phyloP scores from a whole-genome alignment of 2,329 filamentous ascomycete genomes.

The Hypoxylon sp. region DNA sequence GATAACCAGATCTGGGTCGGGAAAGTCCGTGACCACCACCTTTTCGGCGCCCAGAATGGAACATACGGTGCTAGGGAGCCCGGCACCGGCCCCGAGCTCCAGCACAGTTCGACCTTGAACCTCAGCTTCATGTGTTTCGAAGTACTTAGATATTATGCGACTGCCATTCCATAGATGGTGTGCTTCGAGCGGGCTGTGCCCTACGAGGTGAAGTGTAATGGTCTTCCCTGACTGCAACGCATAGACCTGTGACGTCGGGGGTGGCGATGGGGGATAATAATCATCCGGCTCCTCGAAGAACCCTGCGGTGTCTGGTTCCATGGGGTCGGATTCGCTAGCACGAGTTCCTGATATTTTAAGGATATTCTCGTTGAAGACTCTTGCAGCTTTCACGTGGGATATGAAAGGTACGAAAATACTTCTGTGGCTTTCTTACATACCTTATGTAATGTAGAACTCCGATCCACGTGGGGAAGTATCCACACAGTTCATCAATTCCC shows the following conservation, averaged over 20 bases:
- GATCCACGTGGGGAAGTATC: not conserved
- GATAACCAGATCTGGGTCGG: conserved; percentile 84
- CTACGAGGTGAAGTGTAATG: conserved; percentile 83
- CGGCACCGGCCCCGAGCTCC: conserved; percentile 90
- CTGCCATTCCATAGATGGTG: conserved; percentile 94
- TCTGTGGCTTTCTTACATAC: not conserved
- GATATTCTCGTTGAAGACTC: conserved; percentile 20
- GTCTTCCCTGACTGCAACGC: conserved; percentile 75
- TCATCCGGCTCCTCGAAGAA: conserved; percentile 86
- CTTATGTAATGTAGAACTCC: too few species aligned
- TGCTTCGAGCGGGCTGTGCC: conserved; percentile 89
- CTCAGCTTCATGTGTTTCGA: conserved; percentile 77
- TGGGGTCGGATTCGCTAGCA: conserved; percentile 22
- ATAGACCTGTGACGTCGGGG: conserved; percentile 81
- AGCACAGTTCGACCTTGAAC: conserved; percentile 80
- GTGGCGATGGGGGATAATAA: conserved; percentile 83
- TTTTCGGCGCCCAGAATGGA: conserved; percentile 78
- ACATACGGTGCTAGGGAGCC: conserved; percentile 84
- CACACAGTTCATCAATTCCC: not conserved
- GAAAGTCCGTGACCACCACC: conserved; percentile 89
- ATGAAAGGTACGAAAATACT: conserved; percentile 7
- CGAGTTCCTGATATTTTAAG: conserved; percentile 1
- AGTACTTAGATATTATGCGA: conserved; percentile 81
- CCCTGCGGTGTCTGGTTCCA: conserved; percentile 45
- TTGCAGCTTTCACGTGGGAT: conserved; percentile 3